A percentile compares a stretch with the other conserved stretches of the same genome.
Evolutionary conservation across 768 basidiomycete species (phyloP).

Genomic region (Mycena capillaripes): DNA sequence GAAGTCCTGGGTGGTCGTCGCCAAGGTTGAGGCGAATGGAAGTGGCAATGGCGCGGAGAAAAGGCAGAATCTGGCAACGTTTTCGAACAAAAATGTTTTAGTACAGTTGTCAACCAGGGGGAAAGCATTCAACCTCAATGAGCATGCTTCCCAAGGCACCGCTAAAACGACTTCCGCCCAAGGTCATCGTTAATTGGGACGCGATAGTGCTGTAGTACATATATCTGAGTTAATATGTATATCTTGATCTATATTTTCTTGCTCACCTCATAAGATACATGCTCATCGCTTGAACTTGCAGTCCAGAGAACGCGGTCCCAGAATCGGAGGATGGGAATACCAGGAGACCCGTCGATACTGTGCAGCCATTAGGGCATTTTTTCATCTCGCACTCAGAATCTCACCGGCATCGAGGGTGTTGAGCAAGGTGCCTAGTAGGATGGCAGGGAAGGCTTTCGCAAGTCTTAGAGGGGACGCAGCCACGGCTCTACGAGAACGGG

Average conservation of each 20-base stretch:
- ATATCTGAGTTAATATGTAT: neutral
- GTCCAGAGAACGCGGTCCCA: neutral
- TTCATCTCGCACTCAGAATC: neutral
- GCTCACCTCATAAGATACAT: constrained; percentile 1
- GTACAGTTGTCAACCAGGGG: neutral
- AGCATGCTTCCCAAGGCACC: neutral
- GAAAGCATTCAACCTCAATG: neutral
- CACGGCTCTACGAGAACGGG: neutral
- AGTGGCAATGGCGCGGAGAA: neutral
- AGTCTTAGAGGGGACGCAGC: neutral
- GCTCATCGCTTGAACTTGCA: neutral
- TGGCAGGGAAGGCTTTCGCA: neutral
- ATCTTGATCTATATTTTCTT: neutral
- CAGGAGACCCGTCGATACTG: neutral
- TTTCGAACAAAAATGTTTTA: neutral
- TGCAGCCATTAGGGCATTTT: neutral
- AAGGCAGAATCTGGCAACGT: neutral
- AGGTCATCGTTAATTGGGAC: neutral
- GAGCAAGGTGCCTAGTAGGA: neutral
- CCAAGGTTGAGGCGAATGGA: neutral
- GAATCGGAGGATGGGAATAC: neutral
- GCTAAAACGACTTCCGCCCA: neutral
- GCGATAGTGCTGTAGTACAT: neutral
- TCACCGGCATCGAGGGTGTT: neutral
- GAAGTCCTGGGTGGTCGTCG: neutral